phyloP scores from a whole-genome alignment of 306 rosid genomes.

The Corylus avellana region DNA sequence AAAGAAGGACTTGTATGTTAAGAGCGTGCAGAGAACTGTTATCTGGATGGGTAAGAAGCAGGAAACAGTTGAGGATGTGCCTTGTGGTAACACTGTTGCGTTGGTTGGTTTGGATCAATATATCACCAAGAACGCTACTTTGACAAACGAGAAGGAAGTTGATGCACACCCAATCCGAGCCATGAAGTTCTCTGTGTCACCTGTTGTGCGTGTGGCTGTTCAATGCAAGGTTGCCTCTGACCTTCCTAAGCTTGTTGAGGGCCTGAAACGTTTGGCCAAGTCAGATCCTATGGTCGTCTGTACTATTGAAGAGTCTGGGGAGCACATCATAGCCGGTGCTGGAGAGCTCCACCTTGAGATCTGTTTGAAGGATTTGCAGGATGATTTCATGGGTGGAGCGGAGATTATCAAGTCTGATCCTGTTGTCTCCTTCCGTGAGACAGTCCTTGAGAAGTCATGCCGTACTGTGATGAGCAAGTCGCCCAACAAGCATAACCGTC shows the following conservation, averaged over 20 bases:
- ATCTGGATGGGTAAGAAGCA: constrained; percentile 98
- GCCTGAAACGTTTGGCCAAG: constrained; percentile 84
- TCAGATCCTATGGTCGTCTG: constrained; percentile 97
- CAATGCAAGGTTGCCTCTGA: constrained; percentile 97
- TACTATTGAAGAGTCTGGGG: constrained; percentile 87
- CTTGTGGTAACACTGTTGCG: constrained; percentile 94
- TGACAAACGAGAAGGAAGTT: constrained; percentile 86
- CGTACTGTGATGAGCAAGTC: constrained; percentile 96
- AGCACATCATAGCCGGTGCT: constrained; percentile 94
- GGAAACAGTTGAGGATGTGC: constrained; percentile 95
- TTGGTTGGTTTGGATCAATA: constrained; percentile 90
- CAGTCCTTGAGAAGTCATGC: constrained; percentile 72
- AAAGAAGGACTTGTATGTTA: constrained; percentile 78
- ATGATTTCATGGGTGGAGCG: constrained; percentile 93
- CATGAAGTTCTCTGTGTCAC: constrained; percentile 92
- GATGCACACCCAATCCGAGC: constrained; percentile 94
- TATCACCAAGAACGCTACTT: constrained; percentile 89
- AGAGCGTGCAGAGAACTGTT: constrained; percentile 93
- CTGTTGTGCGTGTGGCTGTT: constrained; percentile 91
- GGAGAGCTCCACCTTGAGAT: constrained; percentile 96
- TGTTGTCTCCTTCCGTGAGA: constrained; percentile 90
- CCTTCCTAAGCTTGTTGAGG: constrained; percentile 96
- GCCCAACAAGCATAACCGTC: constrained; percentile 87
- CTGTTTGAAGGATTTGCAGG: constrained; percentile 91
- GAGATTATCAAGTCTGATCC: constrained; percentile 86